Conservation (phyloP, 2,329 filamentous ascomycete species). For the Arthrobotrys megalospora region DNA sequence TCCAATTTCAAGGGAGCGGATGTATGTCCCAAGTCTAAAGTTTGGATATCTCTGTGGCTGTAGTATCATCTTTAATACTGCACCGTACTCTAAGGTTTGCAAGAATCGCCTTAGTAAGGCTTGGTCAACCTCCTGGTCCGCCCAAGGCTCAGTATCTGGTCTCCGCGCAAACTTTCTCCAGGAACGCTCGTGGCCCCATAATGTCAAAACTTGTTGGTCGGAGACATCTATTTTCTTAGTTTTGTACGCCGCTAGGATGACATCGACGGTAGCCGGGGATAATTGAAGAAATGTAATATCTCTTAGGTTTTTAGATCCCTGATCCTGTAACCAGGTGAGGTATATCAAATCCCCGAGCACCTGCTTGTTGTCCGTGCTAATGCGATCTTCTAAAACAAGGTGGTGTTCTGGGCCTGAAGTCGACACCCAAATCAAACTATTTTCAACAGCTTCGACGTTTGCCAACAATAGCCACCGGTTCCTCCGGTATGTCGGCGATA, state of each 20-base stretch:
- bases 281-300: not conserved
- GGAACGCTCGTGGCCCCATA: not conserved
- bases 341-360: not conserved
- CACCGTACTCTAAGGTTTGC: not conserved
- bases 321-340: not conserved
- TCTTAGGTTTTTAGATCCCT: not conserved
- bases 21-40: not conserved
- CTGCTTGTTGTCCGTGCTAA: not conserved
- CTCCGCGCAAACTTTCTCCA: not conserved
- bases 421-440: not conserved
- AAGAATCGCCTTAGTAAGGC: not conserved
- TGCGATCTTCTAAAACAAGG: not conserved
- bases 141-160: not conserved
- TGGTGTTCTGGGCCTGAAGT: not conserved
- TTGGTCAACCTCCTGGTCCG: not conserved
- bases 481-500: not conserved
- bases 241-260: not conserved
- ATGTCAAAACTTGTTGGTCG: not conserved
- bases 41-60: not conserved
- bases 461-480: not conserved
- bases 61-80: not conserved
- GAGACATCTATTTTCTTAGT: not conserved
- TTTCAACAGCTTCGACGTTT: not conserved
- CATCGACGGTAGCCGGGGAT: not conserved
- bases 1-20: not conserved